These are phyloP conservation scores for Pinus tabuliformis DNA, from an alignment of 75 land plant genomes.

Conservation along the genomic window DNA sequence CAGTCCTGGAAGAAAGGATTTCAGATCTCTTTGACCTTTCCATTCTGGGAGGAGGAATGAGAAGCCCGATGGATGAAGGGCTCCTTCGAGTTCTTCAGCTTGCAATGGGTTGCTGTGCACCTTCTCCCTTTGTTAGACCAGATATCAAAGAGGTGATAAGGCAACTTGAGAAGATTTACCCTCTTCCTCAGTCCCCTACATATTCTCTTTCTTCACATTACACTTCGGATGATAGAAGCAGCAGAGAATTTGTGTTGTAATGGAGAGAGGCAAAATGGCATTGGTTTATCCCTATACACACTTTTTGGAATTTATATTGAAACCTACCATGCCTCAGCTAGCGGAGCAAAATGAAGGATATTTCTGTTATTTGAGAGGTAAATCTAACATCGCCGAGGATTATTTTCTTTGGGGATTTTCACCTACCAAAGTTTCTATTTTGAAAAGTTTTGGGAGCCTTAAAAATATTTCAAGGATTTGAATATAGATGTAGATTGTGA, in stretches of 20 bases:
- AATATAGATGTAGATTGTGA: too few relatives aligned
- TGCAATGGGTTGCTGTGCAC: constrained; percentile 88
- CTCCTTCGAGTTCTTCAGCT: constrained; percentile 59
- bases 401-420: too few relatives aligned
- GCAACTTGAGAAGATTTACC: constrained; percentile 70
- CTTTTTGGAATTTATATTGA: background rate
- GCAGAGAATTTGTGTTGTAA: constrained; percentile 8
- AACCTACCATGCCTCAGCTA: too few relatives aligned
- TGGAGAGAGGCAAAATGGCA: background rate
- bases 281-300: background rate
- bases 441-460: too few relatives aligned
- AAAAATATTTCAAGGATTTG: too few relatives aligned
- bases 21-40: constrained; percentile 52
- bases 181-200: constrained; percentile 1
- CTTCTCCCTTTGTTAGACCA: constrained; percentile 68
- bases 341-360: too few relatives aligned
- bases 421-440: too few relatives aligned
- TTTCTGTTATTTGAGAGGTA: too few relatives aligned
- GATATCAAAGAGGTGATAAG: constrained; percentile 45
- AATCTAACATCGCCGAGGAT: too few relatives aligned
- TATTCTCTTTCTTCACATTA: constrained; percentile 3
- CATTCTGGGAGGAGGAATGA: constrained; percentile 16
- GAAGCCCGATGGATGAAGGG: constrained; percentile 39
- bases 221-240: constrained; percentile 11
- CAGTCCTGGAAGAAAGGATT: constrained; percentile 51